Evolutionary conservation across 768 basidiomycete species (phyloP), one percentile per base, ranked within the genome.

Genomic region (Rhodosporidiobolus sp.): DNA sequence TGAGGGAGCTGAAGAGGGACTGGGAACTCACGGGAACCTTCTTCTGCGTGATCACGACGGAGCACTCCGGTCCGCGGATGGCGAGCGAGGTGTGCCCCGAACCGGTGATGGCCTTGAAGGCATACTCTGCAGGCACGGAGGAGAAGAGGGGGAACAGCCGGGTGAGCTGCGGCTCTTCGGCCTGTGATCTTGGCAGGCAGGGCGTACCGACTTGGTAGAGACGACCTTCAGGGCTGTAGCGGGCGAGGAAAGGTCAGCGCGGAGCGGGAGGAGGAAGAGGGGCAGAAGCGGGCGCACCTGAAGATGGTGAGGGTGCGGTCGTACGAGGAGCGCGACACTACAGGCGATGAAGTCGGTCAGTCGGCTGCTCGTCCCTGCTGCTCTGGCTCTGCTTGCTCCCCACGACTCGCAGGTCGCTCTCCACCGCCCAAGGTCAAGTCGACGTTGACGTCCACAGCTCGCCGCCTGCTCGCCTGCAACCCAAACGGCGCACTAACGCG

Each of bases 31-130:
- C 95, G 35, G 96, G 93, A 49, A 99, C 90, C 85, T 98, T 98
- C 84, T 93, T 93, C 84, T 98, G 96, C 30, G 95, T 97, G 78
- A 99, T 94, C 53, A 97, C 90, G 14, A 98, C 94, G 9, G 90
- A 86, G 10, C 94, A 95, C 77, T 98, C 94, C 81, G 91, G 91
- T 26, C 96, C 96, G 78, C 95, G 85, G 56, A 98, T 90, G 26
- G 94, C 86, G 62, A 99, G 86, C 1, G 95, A 88, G 3, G 96
- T 98, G 79, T 97, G 92, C 1, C 94, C 95, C 2, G 94, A 93
- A 66, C 92, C 93, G 73, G 94, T 92, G 81, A 98, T 97, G 59
- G 96, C 96, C 83, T 98, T 99, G 89, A 98, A 98, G 35, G 96
- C 95, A 85, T 98, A 98, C 84, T 98, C 94, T 97, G 78, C 9